Conservation (phyloP, 352 stramenopile species). For the Pythium rishiriense region DNA sequence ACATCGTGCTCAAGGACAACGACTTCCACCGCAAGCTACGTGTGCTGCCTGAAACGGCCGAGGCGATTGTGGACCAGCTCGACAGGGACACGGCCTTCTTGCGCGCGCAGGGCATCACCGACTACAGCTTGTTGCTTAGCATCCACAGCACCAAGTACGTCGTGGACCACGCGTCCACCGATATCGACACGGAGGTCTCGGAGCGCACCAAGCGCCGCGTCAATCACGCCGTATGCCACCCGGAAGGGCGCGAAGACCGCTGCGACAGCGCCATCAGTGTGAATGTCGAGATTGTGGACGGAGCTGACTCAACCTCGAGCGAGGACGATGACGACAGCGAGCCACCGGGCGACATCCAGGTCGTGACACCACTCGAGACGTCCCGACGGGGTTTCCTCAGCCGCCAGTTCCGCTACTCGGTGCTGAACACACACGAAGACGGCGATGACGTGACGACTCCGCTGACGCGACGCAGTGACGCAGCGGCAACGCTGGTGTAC, state of each 20-base stretch:
- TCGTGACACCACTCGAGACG: slow-evolving; percentile 17
- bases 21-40: slow-evolving; percentile 85
- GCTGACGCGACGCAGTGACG: slow-evolving; percentile 29
- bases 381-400: slow-evolving; percentile 55
- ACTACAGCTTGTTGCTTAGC: slow-evolving; percentile 88
- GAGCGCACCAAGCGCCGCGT: slow-evolving; percentile 73
- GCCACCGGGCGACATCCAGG: slow-evolving; percentile 36
- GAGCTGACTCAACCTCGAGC: slow-evolving; percentile 30
- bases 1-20: slow-evolving; percentile 86
- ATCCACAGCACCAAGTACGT: slow-evolving; percentile 86
- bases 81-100: slow-evolving; percentile 76
- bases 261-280: slow-evolving; percentile 19
- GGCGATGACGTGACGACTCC: slow-evolving; percentile 45
- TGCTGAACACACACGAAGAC: slow-evolving; percentile 56
- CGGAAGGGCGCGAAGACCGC: slow-evolving; percentile 15
- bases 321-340: slow-evolving; percentile 47
- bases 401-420: slow-evolving; percentile 72
- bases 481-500: slow-evolving; percentile 28
- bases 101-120: slow-evolving; percentile 82
- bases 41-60: slow-evolving; percentile 55
- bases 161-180: slow-evolving; percentile 57
- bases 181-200: slow-evolving; percentile 37
- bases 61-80: slow-evolving; percentile 65
- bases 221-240: slow-evolving; percentile 71
- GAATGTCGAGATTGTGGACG: slow-evolving; percentile 29